phyloP scores from a whole-genome alignment of 1,284 basidiomycete genomes.

The Chalciporus sp. region DNA sequence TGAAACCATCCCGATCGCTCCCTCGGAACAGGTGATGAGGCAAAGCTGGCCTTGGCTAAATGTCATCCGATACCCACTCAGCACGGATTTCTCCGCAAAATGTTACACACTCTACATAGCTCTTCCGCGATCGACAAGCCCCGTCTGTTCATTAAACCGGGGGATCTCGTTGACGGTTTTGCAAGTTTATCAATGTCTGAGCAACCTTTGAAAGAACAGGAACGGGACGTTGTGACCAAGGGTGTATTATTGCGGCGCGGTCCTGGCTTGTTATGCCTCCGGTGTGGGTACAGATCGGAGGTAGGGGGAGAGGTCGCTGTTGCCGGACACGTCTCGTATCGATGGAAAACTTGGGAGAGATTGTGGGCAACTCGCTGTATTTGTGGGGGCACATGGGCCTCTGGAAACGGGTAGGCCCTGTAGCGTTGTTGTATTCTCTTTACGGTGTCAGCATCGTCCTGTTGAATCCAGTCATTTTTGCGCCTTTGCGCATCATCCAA shows the following conservation, averaged over 20 bases:
- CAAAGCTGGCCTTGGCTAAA: constrained; percentile 51
- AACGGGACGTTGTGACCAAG: constrained; percentile 66
- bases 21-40: constrained; percentile 47
- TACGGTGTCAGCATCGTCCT: background rate
- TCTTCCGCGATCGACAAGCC: constrained; percentile 59
- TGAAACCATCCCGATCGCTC: background rate
- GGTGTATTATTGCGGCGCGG: constrained; percentile 44
- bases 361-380: constrained; percentile 61
- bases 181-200: constrained; percentile 37
- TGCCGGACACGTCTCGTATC: constrained; percentile 39
- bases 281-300: constrained; percentile 63
- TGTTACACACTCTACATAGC: constrained; percentile 48
- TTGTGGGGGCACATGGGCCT: constrained; percentile 68
- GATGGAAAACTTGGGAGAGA: constrained; percentile 66
- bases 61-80: constrained; percentile 55
- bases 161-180: constrained; percentile 64
- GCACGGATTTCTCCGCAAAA: constrained; percentile 41
- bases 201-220: constrained; percentile 40
- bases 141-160: constrained; percentile 67
- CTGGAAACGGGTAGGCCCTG: constrained; percentile 16
- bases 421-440: constrained; percentile 25
- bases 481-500: background rate
- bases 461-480: background rate
- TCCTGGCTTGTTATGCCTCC: constrained; percentile 49
- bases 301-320: constrained; percentile 35